Conservation (phyloP, 768 basidiomycete genomes). For the Termitomyces sp. region DNA sequence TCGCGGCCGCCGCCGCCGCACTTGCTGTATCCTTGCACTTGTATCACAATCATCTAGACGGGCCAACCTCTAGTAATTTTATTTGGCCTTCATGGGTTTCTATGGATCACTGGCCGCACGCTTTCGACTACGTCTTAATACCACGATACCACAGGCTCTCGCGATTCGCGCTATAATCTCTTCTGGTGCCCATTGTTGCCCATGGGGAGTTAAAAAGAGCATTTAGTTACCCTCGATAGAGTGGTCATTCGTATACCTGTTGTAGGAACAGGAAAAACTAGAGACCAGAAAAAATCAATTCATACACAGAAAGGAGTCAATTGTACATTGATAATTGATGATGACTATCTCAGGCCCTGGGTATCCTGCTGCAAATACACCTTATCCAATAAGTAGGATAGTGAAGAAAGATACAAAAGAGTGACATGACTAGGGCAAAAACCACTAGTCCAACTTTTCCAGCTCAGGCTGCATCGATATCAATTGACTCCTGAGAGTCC, state of each 20-base stretch:
- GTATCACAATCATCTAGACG: neutral
- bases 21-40: neutral
- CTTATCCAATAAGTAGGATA: neutral
- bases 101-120: neutral
- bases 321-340: constrained; percentile 1
- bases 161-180: neutral
- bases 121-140: neutral
- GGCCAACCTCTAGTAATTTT: neutral
- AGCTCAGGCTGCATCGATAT: constrained; percentile 3
- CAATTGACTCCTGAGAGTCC: constrained; percentile 38
- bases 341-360: neutral
- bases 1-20: neutral
- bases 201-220: neutral
- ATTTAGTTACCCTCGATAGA: neutral
- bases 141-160: neutral
- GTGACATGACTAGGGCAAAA: neutral
- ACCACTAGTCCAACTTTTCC: constrained; percentile 8
- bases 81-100: neutral
- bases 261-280: neutral
- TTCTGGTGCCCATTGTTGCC: constrained; percentile 9
- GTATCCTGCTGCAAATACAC: neutral
- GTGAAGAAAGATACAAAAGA: constrained; percentile 1
- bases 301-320: neutral
- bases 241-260: neutral
- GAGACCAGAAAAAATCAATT: neutral